These are phyloP conservation scores for Fusarium sp. DNA, from an alignment of 2,329 filamentous ascomycete species.

Conservation along the genomic window DNA sequence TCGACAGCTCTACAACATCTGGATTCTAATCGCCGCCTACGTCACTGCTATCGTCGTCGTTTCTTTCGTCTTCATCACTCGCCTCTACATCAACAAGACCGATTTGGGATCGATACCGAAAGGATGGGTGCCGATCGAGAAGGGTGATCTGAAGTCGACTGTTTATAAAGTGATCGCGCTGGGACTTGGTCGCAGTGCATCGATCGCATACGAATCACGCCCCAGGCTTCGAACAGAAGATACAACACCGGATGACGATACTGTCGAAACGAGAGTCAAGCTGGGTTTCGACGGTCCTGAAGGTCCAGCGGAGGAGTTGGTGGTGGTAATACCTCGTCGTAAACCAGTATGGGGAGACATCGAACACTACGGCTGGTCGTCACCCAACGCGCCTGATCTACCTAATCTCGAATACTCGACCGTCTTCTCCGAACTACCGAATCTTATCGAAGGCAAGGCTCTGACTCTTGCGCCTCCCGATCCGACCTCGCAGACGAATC, in stretches of 20 bases:
- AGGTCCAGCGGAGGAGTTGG: conserved; percentile 55
- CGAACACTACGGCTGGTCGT: conserved; percentile 88
- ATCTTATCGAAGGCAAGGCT: conserved; percentile 92
- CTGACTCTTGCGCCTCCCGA: conserved; percentile 81
- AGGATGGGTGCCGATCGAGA: conserved; percentile 85
- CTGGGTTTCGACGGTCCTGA: conserved; percentile 52
- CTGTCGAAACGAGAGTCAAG: conserved; percentile 37
- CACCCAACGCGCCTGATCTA: conserved; percentile 79
- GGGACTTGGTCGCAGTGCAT: conserved; percentile 79
- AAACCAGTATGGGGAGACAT: conserved; percentile 81
- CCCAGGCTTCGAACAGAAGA: conserved; percentile 48
- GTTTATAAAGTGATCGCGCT: conserved; percentile 82
- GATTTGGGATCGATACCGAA: conserved; percentile 87
- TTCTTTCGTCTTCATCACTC: conserved; percentile 80
- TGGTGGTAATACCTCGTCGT: conserved; percentile 63
- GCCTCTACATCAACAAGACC: conserved; percentile 88
- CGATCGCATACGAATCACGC: conserved; percentile 77
- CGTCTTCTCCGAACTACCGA: conserved; percentile 85
- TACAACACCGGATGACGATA: conserved; percentile 30
- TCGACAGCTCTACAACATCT: conserved; percentile 80
- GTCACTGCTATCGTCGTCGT: conserved; percentile 77
- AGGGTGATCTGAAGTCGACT: conserved; percentile 80
- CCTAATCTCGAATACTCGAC: conserved; percentile 85
- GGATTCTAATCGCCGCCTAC: conserved; percentile 83
- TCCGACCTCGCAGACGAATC: conserved; percentile 54